Evolutionary conservation across 192 early-diverging fungal genomes (phyloP).

Genomic region (Entomortierella beljakovae): DNA sequence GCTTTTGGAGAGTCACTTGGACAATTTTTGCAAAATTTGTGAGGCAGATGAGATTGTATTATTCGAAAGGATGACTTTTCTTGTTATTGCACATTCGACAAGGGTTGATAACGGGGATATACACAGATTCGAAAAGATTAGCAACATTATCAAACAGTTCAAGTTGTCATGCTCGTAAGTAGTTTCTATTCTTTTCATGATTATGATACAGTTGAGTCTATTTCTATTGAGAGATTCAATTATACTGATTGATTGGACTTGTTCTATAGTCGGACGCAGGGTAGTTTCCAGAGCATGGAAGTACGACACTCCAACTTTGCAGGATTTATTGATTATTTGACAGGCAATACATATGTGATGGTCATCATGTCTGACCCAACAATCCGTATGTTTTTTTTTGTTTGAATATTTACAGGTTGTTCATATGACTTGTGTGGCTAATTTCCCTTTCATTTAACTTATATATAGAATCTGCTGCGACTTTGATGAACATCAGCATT

Average conservation of each 20-base stretch:
- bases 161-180: conserved; percentile 83
- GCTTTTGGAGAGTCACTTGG: conserved; percentile 80
- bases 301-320: conserved; percentile 80
- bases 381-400: conserved; percentile 73
- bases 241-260: not conserved
- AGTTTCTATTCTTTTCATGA: not conserved
- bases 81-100: conserved; percentile 90
- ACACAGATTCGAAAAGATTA: conserved; percentile 91
- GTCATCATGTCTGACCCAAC: conserved; percentile 85
- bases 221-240: conserved; percentile 1
- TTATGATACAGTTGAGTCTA: not conserved
- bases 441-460: not conserved
- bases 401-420: not conserved
- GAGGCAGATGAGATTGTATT: conserved; percentile 96
- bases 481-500: conserved; percentile 83
- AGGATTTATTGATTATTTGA: conserved; percentile 85
- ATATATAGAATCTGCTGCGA: conserved; percentile 80
- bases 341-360: conserved; percentile 90
- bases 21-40: conserved; percentile 83
- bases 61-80: conserved; percentile 95
- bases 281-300: conserved; percentile 90
- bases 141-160: conserved; percentile 94
- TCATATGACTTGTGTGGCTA: not conserved
- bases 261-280: conserved; percentile 73
- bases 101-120: conserved; percentile 69